Base-by-base conservation (phyloP, 306 rosid species). In the Macrotyloma uniflorum region DNA sequence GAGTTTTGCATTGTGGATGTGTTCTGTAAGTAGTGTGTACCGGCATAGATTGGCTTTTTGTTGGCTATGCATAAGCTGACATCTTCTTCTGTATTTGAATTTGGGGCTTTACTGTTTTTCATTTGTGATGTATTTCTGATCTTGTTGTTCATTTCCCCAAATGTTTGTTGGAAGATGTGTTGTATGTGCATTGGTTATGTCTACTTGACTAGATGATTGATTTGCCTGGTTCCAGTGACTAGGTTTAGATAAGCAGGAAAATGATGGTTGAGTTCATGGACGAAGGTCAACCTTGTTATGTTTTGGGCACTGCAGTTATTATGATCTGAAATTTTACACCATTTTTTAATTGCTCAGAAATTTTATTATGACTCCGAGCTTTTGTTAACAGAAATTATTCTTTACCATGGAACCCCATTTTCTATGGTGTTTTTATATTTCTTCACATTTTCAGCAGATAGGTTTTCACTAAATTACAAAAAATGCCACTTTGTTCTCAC, bases 351-450 rank as follows among this genome's bases (percentile, higher is more conserved):
- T 49, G 42, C 43, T 62, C 53, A 32, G 36, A 45, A 40, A 4
- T 66, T 13, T 62, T 49, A 2, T 62, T 49, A 2, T 70, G 35
- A 55, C 47, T 58, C 32, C 46, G 28, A 38, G 72, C 72, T 55
- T 32, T 50, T 67, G 54, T 67, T 64, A 28, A 22, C 11, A 32
- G 47, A 20, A 57, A 72, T 62, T 54, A 11, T 63, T 76, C 64
- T 35, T 62, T 45, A 45, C 40, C 24, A 74, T 32, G 64, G 42
- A 54, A 73, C 30, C 51, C 54, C 19, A 19, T 40, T 42, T 64
- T 43, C 8, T 20, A 19, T 30, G 65, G 38, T 1, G 1, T 26
- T 67, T 16, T 26, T 46, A 1, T 26, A 26, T 26, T 30, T 16
- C 8, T 22, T 45, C 46, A 24, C 38, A 43, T 42, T 59, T 67